Conservation (phyloP, 2,329 filamentous ascomycete species). For the Claviceps humidiphila region DNA sequence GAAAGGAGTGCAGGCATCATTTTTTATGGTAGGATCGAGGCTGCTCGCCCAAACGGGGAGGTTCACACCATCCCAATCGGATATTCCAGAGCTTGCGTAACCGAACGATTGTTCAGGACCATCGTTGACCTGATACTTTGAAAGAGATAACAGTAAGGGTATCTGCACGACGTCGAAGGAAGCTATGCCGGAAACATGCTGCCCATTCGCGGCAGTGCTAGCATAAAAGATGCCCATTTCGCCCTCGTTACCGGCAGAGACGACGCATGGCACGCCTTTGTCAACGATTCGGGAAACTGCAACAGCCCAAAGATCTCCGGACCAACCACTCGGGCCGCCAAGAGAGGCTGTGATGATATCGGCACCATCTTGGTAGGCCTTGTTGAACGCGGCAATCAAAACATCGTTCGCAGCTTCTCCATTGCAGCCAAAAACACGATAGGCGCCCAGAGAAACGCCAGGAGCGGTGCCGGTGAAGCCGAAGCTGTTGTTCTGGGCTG, state of each 20-base stretch:
- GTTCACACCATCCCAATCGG: slow-evolving; percentile 29
- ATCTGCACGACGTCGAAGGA: slow-evolving; percentile 35
- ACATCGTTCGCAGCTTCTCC: slow-evolving; percentile 39
- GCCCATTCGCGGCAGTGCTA: slow-evolving; percentile 33
- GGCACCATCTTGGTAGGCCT: slow-evolving; percentile 45
- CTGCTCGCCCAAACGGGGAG: slow-evolving; percentile 37
- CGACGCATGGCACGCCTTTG: slow-evolving; percentile 36
- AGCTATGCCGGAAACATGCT: slow-evolving; percentile 32
- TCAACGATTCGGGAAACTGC: slow-evolving; percentile 39
- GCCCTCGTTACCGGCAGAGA: slow-evolving; percentile 41
- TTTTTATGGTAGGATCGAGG: slow-evolving; percentile 32
- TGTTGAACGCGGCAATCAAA: slow-evolving; percentile 44
- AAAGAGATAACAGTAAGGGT: slow-evolving; percentile 27
- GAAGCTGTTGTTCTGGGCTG: slow-evolving; percentile 38
- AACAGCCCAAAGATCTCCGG: slow-evolving; percentile 36
- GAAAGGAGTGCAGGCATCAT: slow-evolving; percentile 38
- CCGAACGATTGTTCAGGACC: slow-evolving; percentile 25
- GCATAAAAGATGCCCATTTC: slow-evolving; percentile 34
- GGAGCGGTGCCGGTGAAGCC: slow-evolving; percentile 46
- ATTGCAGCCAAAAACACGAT: slow-evolving; percentile 43
- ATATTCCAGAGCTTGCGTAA: slow-evolving; percentile 28
- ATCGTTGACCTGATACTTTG: slow-evolving; percentile 26
- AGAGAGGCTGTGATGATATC: slow-evolving; percentile 44
- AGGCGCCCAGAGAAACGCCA: slow-evolving; percentile 41
- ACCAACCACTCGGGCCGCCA: slow-evolving; percentile 38